A percentile compares a stretch with the other conserved stretches of the same genome.
These are phyloP conservation scores for Cornus suecica DNA, from an alignment of 148 eudicot genomes.

Conservation along the genomic window DNA sequence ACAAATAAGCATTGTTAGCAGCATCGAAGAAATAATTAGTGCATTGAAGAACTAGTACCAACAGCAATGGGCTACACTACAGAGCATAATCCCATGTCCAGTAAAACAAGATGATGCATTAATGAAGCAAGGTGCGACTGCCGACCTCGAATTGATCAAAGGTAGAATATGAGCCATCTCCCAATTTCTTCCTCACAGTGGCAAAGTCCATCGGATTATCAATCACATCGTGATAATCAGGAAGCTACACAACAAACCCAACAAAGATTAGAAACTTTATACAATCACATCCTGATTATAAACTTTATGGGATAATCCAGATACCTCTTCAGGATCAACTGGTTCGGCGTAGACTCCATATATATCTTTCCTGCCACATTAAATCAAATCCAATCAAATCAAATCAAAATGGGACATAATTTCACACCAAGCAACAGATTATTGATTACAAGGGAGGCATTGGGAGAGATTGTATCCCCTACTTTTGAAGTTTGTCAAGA, in stretches of 20 bases:
- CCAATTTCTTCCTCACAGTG: conserved; percentile 82
- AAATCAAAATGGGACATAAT: conserved; percentile 12
- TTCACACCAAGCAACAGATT: conserved; percentile 8
- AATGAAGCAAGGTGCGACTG: conserved; percentile 10
- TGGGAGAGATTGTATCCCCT: conserved; percentile 17
- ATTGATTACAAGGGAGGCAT: neutral
- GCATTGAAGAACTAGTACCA: conserved; percentile 1
- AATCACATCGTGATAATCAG: conserved; percentile 85
- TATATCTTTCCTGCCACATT: conserved; percentile 85
- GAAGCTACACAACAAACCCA: conserved; percentile 73
- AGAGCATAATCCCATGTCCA: neutral
- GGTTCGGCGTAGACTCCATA: conserved; percentile 97
- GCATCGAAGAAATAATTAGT: neutral
- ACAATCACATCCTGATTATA: conserved; percentile 3
- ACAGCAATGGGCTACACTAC: neutral
- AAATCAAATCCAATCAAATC: conserved; percentile 29
- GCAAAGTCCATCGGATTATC: conserved; percentile 93
- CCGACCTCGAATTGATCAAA: conserved; percentile 88
- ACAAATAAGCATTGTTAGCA: neutral
- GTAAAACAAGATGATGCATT: neutral
- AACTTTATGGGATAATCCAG: neutral
- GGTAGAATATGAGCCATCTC: conserved; percentile 59
- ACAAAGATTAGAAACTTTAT: conserved; percentile 9
- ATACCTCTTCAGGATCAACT: conserved; percentile 95
- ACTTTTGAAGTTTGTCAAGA: conserved; percentile 94